Conservation (phyloP, 768 basidiomycete genomes). For the Sporobolomyces roseus region DNA sequence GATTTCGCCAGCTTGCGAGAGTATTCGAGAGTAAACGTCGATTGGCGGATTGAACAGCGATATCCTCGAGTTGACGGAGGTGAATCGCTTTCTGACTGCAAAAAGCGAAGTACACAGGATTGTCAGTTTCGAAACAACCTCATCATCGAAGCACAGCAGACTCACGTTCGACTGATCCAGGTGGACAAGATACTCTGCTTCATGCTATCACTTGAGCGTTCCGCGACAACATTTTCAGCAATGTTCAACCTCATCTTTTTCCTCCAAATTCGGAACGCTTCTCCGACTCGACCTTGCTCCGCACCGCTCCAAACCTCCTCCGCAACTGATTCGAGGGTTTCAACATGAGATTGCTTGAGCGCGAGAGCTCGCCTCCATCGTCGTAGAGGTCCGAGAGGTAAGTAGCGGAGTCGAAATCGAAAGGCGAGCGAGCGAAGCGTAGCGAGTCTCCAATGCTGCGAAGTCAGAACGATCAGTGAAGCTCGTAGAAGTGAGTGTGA, state of each 20-base stretch:
- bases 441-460: conserved; percentile 13
- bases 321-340: neutral
- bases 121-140: too few species aligned
- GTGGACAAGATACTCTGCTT: neutral
- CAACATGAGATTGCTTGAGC: neutral
- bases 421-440: conserved; percentile 1
- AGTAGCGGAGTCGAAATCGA: neutral
- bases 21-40: neutral
- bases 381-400: neutral
- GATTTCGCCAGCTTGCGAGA: neutral
- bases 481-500: too few species aligned
- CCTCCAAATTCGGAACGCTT: neutral
- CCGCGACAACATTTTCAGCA: neutral
- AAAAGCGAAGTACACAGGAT: too few species aligned
- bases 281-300: neutral
- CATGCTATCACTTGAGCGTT: neutral
- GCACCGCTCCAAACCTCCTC: neutral
- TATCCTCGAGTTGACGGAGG: neutral
- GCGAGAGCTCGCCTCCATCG: neutral
- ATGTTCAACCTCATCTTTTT: neutral
- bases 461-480: too few species aligned
- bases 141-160: too few species aligned
- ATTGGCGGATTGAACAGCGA: neutral
- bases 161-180: too few species aligned
- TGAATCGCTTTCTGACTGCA: neutral